Evolutionary conservation across 129 eudicot species (phyloP).

Genomic region (Arctium lappa): DNA sequence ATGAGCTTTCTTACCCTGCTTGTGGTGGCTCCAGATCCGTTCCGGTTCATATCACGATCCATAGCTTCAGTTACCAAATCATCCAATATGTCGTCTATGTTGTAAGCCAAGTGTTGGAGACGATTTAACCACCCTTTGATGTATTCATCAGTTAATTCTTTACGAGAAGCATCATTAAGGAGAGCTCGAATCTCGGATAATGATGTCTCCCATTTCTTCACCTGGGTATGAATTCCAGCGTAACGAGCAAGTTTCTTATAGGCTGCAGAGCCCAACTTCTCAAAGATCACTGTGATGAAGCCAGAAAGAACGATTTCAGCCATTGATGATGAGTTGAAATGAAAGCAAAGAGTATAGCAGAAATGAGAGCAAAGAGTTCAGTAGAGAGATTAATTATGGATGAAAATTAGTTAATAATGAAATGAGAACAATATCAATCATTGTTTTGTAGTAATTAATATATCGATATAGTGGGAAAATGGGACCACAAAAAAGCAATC

Average conservation of each 20-base stretch:
- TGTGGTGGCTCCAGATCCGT: no score
- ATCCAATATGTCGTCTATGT: neutral
- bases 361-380: neutral
- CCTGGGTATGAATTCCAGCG: slow-evolving; percentile 9
- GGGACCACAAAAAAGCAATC: no score
- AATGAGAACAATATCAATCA: no score
- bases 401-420: no score
- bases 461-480: no score
- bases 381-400: neutral
- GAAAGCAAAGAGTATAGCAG: neutral
- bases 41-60: no score
- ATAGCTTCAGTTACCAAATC: no score
- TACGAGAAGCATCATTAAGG: slow-evolving; percentile 47
- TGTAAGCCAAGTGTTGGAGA: neutral
- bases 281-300: slow-evolving; percentile 14
- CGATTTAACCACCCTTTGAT: neutral
- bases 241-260: slow-evolving; percentile 14
- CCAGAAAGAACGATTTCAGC: neutral
- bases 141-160: slow-evolving; percentile 20
- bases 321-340: no score
- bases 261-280: slow-evolving; percentile 28
- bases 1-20: no score
- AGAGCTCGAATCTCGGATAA: slow-evolving; percentile 22
- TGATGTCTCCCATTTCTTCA: slow-evolving; percentile 1
- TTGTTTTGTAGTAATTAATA: no score